phyloP scores from a whole-genome alignment of 129 eudicot species.

The Heracleum sosnowskyi region DNA sequence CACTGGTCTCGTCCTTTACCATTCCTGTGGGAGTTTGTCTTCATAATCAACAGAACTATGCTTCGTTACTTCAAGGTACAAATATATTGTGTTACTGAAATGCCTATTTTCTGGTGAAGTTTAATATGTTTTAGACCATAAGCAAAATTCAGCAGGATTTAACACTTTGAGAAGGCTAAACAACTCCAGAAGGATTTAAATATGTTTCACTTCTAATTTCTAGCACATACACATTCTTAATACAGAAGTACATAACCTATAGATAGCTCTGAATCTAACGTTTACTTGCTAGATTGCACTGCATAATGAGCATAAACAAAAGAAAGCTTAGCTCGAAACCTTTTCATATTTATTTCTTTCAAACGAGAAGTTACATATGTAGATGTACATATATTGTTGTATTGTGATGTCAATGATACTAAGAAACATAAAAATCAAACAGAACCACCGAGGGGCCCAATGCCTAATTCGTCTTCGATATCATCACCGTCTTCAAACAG shows the following conservation, averaged over 20 bases:
- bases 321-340: not conserved
- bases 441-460: conserved; percentile 53
- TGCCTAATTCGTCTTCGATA: conserved; percentile 77
- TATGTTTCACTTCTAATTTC: not conserved
- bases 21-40: not conserved
- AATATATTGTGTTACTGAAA: not conserved
- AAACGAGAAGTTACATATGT: not conserved
- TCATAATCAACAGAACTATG: not conserved
- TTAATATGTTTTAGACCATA: not conserved
- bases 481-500: conserved; percentile 66
- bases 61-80: not conserved
- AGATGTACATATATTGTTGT: not conserved
- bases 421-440: conserved; percentile 17
- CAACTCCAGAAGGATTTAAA: not conserved
- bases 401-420: not conserved
- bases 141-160: not conserved
- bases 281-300: not conserved
- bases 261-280: not conserved
- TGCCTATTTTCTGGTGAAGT: not conserved
- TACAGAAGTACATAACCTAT: not conserved
- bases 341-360: not conserved
- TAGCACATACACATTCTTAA: not conserved
- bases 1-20: not conserved
- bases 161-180: not conserved
- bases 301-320: not conserved